These are phyloP conservation scores for Acaromyces ingoldii DNA, from an alignment of 1,284 basidiomycete genomes.

Conservation along the genomic window DNA sequence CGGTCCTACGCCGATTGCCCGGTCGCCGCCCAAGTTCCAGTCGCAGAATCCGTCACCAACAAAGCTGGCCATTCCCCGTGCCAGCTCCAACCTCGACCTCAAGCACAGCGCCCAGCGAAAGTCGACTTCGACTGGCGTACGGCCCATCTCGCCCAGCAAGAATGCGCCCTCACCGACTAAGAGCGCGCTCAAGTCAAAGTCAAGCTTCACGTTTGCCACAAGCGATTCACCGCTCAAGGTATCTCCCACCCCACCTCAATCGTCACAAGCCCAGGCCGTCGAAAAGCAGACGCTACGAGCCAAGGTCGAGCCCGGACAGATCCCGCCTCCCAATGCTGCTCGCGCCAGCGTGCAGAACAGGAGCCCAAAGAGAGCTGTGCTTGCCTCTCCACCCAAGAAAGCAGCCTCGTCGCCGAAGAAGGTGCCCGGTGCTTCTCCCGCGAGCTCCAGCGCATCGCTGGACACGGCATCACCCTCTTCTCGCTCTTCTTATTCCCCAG, in stretches of 20 bases:
- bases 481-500: too few species aligned
- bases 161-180: slow-evolving; percentile 10
- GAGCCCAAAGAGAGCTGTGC: too few species aligned
- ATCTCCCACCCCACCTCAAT: not conserved
- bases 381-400: not conserved
- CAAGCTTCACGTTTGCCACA: slow-evolving; percentile 26
- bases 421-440: too few species aligned
- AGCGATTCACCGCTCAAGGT: slow-evolving; percentile 16
- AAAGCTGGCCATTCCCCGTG: too few species aligned
- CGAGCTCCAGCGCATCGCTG: too few species aligned
- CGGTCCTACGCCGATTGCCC: slow-evolving; percentile 3
- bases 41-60: not conserved
- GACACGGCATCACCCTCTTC: too few species aligned
- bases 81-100: too few species aligned
- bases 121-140: too few species aligned
- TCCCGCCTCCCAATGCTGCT: slow-evolving; percentile 1
- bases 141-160: slow-evolving; percentile 11
- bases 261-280: not conserved
- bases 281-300: slow-evolving; percentile 18
- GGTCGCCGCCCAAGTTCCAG: slow-evolving; percentile 7
- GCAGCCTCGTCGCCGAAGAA: too few species aligned
- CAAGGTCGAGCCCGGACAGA: slow-evolving; percentile 13
- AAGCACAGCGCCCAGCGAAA: too few species aligned
- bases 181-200: slow-evolving; percentile 13
- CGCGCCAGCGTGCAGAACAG: too few species aligned